Evolutionary conservation across 2,329 filamentous ascomycete genomes (phyloP), one percentile per base, ranked within the genome.

Genomic region (Cladosporium sp.): DNA sequence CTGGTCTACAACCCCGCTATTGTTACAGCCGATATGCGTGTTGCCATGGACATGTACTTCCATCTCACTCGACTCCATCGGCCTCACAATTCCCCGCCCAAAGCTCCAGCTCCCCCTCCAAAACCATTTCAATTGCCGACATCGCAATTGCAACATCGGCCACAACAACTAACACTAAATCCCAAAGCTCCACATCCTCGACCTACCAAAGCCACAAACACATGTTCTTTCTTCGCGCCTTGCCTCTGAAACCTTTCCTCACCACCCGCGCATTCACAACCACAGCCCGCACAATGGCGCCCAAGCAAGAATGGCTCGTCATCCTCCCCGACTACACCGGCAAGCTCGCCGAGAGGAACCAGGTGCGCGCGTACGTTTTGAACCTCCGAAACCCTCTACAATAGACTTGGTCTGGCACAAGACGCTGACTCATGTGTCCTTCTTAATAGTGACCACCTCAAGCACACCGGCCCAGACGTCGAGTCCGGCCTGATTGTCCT

Each of bases 401-500:
- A 12, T n/a, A 77, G 61, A 78, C 6, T 69, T 81, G 49, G 70
- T 74, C 71, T 37, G 11, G 50, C 50, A 53, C 26, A 53, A 8
- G 14, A 29, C 26, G 28, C 50, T 53, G 50, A 53, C 50, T 3
- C 2, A 26, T 31, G 26, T n/a, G 1, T 53, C 7, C 5, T 2
- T 33, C 28, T 5, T 1, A 79, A 52, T 65, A 79, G 78, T 61
- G 69, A 78, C 64, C 90, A 92, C 72, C 83, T 92, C 16, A 80
- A 80, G 62, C 82, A 82, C 66, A 75, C 91, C 66, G 82, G 82
- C 63, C 78, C 83, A 0, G 73, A 78, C 21, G 76, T 86, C 62
- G 83, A 87, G 6, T 78, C 82, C 2, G 89, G 89, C 2, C 77
- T 81, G 56, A 80, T 84, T 73, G 88, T 89, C 74, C 84, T 89